Base-by-base conservation (phyloP, 768 basidiomycete genomes). In the Naganishia vishniacii region DNA sequence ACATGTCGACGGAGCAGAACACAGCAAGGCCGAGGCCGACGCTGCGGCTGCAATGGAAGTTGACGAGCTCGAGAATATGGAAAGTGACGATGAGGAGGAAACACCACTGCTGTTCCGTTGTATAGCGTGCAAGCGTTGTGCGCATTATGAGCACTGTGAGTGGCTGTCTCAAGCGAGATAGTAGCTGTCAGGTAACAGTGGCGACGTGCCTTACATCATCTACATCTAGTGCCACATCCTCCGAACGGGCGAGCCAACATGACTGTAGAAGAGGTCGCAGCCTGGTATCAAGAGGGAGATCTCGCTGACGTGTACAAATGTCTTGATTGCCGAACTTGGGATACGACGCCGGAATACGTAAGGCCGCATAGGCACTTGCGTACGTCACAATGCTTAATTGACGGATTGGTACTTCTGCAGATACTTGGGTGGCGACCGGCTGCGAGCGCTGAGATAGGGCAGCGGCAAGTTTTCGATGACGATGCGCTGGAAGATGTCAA, bases 401-500 rank as follows among this genome's bases (percentile, higher is more conserved):
- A n/a, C n/a, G n/a, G n/a, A n/a, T n/a, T n/a, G n/a, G n/a, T n/a
- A n/a, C 13, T 4, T 20, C 2, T 5, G 25, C 46, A 87, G 77
- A 89, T 97, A 67, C 80, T 95, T 44, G 93, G 91, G 1, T 95
- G 93, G 93, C 82, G 91, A 29, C 87, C 89, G 4, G 87, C 84
- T 71, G 89, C 90, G 26, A 76, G 82, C 0, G 81, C 82, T 65
- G 87, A 84, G 18, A 75, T 81, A 7, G 87, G 89, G 70, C 81
- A 8, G 87, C 89, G 71, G 80, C 83, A 2, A 65, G 78, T 26
- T 77, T 70, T 29, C 71, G 78, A 7, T 6, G 53, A 68, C 7
- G 80, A 79, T 49, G 78, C 82, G 59, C 70, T 78, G 13, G 51
- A 64, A 37, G 41, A 58, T 32, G 44, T 46, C 2, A 80, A 82